Conservation (phyloP, 306 rosid species). For the Aeschynomene evenia region DNA sequence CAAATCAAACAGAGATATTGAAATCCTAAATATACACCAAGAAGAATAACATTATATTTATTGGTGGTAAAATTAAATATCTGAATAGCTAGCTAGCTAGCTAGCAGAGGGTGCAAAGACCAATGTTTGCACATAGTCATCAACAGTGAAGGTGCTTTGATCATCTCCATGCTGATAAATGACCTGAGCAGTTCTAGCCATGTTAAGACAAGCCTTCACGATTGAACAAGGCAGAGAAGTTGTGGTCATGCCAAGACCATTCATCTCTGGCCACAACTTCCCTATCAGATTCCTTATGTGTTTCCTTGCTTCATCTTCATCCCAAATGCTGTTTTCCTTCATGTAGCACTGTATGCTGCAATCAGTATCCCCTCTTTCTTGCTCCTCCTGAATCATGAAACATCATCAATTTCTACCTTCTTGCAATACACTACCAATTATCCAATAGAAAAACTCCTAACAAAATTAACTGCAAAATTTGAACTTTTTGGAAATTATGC, state of each 20-base stretch:
- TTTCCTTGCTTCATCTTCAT: conserved; percentile 39
- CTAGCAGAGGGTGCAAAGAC: conserved; percentile 23
- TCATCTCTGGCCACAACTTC: conserved; percentile 41
- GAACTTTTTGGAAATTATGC: neutral
- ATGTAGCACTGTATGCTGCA: conserved; percentile 38
- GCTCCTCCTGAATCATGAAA: conserved; percentile 38
- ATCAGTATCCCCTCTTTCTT: conserved; percentile 46
- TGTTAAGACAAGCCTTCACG: conserved; percentile 36
- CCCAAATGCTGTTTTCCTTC: conserved; percentile 18
- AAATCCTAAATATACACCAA: neutral
- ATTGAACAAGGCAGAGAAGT: conserved; percentile 3
- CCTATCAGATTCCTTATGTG: conserved; percentile 24
- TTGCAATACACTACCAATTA: neutral
- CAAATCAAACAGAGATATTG: neutral
- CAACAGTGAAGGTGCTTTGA: conserved; percentile 32
- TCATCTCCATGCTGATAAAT: conserved; percentile 52
- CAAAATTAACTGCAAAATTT: neutral
- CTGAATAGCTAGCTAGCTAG: too few species aligned
- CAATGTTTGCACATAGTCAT: conserved; percentile 38
- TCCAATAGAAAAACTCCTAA: neutral
- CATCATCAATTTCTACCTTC: neutral
- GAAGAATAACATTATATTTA: too few species aligned
- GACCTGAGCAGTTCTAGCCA: conserved; percentile 53
- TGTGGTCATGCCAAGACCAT: conserved; percentile 27
- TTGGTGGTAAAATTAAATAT: too few species aligned